These are phyloP conservation scores for Diutina scorzettiae DNA, from an alignment of 1,139 yeast species.

Conservation along the genomic window DNA sequence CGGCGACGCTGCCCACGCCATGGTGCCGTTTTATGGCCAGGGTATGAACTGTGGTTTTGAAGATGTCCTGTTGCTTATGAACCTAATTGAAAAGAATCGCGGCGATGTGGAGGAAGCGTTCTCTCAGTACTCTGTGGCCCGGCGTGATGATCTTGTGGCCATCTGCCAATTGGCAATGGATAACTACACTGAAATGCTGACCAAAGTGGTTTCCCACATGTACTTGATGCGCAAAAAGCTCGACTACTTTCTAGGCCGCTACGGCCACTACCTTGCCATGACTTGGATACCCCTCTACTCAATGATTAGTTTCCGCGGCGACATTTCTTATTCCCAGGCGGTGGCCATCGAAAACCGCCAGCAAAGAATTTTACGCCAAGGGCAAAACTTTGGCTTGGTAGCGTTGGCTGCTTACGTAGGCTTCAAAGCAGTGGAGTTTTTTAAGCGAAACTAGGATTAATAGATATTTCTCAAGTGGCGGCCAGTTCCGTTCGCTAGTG, in stretches of 20 bases:
- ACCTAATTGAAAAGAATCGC: conserved; percentile 33
- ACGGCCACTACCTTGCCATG: conserved; percentile 31
- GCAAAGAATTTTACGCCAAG: conserved; percentile 22
- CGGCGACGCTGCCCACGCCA: conserved; percentile 93
- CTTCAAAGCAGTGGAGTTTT: background rate
- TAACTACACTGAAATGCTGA: conserved; percentile 82
- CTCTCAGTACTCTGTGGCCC: conserved; percentile 37
- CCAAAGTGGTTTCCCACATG: conserved; percentile 55
- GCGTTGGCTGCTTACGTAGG: background rate
- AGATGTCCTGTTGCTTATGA: conserved; percentile 62
- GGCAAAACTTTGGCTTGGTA: background rate
- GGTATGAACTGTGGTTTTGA: conserved; percentile 97
- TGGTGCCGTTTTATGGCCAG: conserved; percentile 97
- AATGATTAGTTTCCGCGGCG: conserved; percentile 84
- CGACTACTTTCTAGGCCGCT: conserved; percentile 52
- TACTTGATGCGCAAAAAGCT: conserved; percentile 57
- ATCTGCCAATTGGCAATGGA: conserved; percentile 70
- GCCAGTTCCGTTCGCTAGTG: too few relatives aligned
- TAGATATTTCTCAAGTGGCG: too few relatives aligned
- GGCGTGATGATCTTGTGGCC: conserved; percentile 61
- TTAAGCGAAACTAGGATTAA: too few relatives aligned
- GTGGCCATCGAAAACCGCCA: conserved; percentile 42
- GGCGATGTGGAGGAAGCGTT: conserved; percentile 42
- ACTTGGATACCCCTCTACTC: conserved; percentile 82
- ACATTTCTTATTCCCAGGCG: conserved; percentile 67